These are phyloP conservation scores for Chlamydomonas asymmetrica DNA, from an alignment of 139 green algal genomes.

Conservation along the genomic window DNA sequence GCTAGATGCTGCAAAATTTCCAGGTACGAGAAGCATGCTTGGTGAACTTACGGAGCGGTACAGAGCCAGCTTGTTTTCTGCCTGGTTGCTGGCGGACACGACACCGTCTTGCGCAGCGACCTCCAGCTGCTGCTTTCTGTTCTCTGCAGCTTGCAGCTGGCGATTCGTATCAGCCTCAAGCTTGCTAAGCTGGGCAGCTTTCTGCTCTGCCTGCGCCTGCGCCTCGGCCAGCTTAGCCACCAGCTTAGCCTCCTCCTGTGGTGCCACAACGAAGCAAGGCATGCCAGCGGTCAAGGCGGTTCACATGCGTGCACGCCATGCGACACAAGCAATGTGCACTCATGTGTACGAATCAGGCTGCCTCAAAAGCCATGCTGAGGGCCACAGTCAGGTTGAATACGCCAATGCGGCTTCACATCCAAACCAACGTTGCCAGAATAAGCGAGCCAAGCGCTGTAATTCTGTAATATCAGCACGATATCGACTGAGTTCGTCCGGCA, in stretches of 20 bases:
- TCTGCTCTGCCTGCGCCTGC: background rate
- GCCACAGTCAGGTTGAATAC: background rate
- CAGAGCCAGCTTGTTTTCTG: too few species aligned
- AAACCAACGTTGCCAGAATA: too few species aligned
- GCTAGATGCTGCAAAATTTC: too few species aligned
- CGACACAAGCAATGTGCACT: too few species aligned
- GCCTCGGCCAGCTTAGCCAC: too few species aligned
- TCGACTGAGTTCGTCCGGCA: too few species aligned
- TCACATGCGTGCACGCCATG: background rate
- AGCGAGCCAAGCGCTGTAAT: too few species aligned
- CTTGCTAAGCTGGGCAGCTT: background rate
- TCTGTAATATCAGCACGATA: too few species aligned
- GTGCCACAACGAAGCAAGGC: background rate
- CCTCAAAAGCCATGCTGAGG: too few species aligned
- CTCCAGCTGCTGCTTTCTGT: conserved; percentile 5
- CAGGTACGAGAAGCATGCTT: too few species aligned
- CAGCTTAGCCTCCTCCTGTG: too few species aligned
- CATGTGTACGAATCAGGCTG: too few species aligned
- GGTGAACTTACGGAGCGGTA: conserved; percentile 6
- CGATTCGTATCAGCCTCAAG: background rate
- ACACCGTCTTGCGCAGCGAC: background rate
- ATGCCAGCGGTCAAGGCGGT: background rate
- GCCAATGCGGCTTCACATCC: conserved; percentile 9
- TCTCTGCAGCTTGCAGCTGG: conserved; percentile 18
- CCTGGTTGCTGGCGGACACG: background rate